Evolutionary conservation across 1,284 basidiomycete species (phyloP).

Genomic region (Puccinia coronata): DNA sequence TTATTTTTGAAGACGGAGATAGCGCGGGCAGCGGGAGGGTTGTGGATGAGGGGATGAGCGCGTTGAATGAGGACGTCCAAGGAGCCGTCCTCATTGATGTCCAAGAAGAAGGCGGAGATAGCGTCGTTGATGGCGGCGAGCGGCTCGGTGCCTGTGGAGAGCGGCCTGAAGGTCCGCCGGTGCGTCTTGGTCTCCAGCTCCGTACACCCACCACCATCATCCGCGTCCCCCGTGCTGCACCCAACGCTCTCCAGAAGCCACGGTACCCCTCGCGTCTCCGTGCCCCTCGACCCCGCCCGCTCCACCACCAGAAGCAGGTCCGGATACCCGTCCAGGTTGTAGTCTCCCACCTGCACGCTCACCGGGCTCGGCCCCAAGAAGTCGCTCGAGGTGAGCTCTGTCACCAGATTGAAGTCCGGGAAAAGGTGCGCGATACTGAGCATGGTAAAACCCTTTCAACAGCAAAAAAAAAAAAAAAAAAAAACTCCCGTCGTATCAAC

Average conservation of each 20-base stretch:
- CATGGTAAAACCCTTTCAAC: constrained; percentile 67
- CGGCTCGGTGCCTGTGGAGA: constrained; percentile 64
- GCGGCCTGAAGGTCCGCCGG: constrained; percentile 68
- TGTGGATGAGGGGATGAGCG: constrained; percentile 63
- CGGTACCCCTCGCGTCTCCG: constrained; percentile 63
- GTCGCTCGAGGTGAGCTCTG: constrained; percentile 65
- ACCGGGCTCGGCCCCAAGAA: constrained; percentile 69
- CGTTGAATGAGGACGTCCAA: constrained; percentile 88
- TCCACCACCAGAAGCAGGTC: constrained; percentile 76
- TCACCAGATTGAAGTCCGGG: constrained; percentile 58
- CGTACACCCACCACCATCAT: constrained; percentile 46
- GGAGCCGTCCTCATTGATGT: constrained; percentile 92
- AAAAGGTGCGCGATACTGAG: constrained; percentile 71
- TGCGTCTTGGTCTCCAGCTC: constrained; percentile 56
- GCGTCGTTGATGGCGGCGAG: constrained; percentile 76
- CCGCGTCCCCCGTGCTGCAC: constrained; percentile 62
- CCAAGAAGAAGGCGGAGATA: constrained; percentile 76
- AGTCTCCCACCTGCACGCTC: constrained; percentile 81
- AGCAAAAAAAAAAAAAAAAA: constrained; percentile 14
- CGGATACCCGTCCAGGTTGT: constrained; percentile 91
- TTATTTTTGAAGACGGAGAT: constrained; percentile 92
- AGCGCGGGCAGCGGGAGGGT: constrained; percentile 60
- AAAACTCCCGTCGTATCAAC: neutral
- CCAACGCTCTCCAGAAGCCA: constrained; percentile 72
- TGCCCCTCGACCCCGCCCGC: constrained; percentile 52